Evolutionary conservation across 108 stramenopile genomes (phyloP).

Genomic region (Nannochloropsis granulata): DNA sequence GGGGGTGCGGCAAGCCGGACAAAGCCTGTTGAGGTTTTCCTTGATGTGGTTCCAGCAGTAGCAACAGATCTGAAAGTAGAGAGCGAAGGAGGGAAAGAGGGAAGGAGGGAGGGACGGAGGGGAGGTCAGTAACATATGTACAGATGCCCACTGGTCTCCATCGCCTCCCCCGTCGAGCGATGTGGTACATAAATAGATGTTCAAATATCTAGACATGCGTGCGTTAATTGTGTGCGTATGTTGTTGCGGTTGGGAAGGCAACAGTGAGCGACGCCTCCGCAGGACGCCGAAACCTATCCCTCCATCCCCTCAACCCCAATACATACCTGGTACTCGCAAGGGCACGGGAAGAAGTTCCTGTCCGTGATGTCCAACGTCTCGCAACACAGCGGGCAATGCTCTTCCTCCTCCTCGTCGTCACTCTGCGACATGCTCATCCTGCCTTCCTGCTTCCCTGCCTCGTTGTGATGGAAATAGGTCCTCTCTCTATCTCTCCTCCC

Average conservation of each 20-base stretch:
- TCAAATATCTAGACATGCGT: too few species aligned
- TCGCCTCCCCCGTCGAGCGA: too few species aligned
- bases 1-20: conserved; percentile 90
- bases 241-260: too few species aligned
- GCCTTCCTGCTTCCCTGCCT: not conserved
- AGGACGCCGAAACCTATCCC: not conserved
- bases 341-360: conserved; percentile 89
- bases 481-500: not conserved
- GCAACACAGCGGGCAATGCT: conserved; percentile 84
- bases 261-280: not conserved
- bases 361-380: conserved; percentile 92
- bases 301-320: not conserved
- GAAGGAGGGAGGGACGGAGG: not conserved
- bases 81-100: not conserved
- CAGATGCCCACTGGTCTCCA: too few species aligned
- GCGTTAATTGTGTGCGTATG: too few species aligned
- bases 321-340: conserved; percentile 70
- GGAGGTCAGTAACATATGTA: too few species aligned
- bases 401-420: conserved; percentile 28
- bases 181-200: too few species aligned
- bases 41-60: conserved; percentile 98
- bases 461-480: not conserved
- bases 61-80: conserved; percentile 63
- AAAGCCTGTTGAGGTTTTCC: conserved; percentile 80
- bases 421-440: not conserved